phyloP scores from a whole-genome alignment of 306 rosid species.

The Crotalaria pallida region DNA sequence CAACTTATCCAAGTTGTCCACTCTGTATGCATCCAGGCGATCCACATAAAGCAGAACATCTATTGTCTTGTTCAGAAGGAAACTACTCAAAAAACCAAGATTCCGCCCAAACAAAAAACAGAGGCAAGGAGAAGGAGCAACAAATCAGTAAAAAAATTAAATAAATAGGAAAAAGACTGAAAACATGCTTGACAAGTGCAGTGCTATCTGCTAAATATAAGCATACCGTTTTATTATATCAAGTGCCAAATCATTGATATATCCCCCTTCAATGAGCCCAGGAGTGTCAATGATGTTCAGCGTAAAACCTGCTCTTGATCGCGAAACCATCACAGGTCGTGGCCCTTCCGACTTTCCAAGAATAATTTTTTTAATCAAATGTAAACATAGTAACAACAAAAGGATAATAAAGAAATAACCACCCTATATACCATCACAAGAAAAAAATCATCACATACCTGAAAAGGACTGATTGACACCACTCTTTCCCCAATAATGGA shows the following conservation, averaged over 20 bases:
- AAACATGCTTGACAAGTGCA: neutral
- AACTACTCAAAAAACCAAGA: slow-evolving; percentile 44
- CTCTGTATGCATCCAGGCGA: slow-evolving; percentile 90
- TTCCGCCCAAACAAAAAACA: slow-evolving; percentile 15
- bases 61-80: slow-evolving; percentile 89
- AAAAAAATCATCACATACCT: slow-evolving; percentile 37
- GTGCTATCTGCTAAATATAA: neutral
- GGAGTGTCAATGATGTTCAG: slow-evolving; percentile 93
- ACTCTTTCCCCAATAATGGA: slow-evolving; percentile 88
- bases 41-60: slow-evolving; percentile 93
- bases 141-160: neutral
- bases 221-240: slow-evolving; percentile 67
- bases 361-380: neutral
- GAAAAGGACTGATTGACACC: slow-evolving; percentile 84
- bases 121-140: neutral
- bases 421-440: neutral
- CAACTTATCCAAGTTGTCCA: slow-evolving; percentile 84
- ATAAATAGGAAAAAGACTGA: neutral
- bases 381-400: slow-evolving; percentile 10
- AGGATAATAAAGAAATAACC: neutral
- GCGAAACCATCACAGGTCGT: slow-evolving; percentile 84
- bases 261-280: slow-evolving; percentile 97
- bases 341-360: slow-evolving; percentile 70
- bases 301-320: slow-evolving; percentile 81
- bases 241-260: slow-evolving; percentile 70